These are phyloP conservation scores for Lepidium didymum DNA, from an alignment of 345 rosid species.

Conservation along the genomic window DNA sequence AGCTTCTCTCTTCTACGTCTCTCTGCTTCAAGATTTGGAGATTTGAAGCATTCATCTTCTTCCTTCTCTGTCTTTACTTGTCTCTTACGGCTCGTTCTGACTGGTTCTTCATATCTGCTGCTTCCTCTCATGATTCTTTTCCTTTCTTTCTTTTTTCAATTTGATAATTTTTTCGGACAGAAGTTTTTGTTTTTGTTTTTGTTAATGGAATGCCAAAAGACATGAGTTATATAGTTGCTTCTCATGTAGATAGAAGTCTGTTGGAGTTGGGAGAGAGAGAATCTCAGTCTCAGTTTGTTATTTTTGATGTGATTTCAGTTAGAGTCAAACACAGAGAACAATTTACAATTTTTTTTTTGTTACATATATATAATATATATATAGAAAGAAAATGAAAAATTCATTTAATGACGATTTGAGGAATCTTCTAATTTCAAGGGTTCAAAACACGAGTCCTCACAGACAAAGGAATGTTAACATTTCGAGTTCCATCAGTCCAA, in stretches of 20 bases:
- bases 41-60: constrained; percentile 34
- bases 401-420: not conserved
- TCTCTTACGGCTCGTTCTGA: constrained; percentile 31
- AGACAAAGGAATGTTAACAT: constrained; percentile 25
- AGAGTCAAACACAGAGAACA: constrained; percentile 19
- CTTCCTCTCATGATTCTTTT: not conserved
- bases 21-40: constrained; percentile 76
- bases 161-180: not conserved
- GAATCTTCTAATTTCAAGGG: not conserved
- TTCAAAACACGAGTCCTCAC: constrained; percentile 8
- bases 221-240: constrained; percentile 25
- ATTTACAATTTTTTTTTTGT: too few relatives aligned
- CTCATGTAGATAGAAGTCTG: constrained; percentile 24
- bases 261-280: constrained; percentile 18
- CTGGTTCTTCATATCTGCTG: constrained; percentile 13
- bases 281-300: constrained; percentile 32
- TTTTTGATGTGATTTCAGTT: constrained; percentile 27
- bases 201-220: constrained; percentile 5
- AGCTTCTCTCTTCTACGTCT: constrained; percentile 76
- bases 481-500: constrained; percentile 25
- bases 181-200: not conserved
- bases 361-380: not conserved
- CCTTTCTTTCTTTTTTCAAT: not conserved
- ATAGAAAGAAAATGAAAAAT: not conserved
- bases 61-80: constrained; percentile 27